These are phyloP conservation scores for Hymenoscyphus infarciens DNA, from an alignment of 2,329 filamentous ascomycete genomes.

Conservation along the genomic window DNA sequence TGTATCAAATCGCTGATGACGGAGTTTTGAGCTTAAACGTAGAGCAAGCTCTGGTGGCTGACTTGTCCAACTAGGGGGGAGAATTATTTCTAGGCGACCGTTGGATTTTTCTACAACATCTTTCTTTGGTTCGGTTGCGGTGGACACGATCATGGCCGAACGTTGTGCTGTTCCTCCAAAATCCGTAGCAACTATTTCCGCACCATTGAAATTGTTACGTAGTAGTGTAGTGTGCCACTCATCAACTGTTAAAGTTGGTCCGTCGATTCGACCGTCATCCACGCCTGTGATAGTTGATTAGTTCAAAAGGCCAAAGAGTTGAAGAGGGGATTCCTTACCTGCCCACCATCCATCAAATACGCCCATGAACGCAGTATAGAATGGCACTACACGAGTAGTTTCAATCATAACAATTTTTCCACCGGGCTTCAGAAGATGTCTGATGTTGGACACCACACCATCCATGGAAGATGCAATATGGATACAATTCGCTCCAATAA, in stretches of 20 bases:
- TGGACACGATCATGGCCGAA: conserved; percentile 6
- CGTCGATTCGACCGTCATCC: conserved; percentile 13
- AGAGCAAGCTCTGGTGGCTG: not conserved
- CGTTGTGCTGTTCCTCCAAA: conserved; percentile 4
- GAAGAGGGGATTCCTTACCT: conserved; percentile 4
- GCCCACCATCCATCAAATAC: conserved; percentile 13
- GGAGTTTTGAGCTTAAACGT: not conserved
- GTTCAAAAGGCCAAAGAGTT: not conserved
- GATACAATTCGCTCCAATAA: conserved; percentile 26
- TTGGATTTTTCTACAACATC: not conserved
- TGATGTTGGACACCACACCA: conserved; percentile 27
- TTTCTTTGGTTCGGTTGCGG: not conserved
- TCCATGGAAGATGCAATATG: conserved; percentile 26
- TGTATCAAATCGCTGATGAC: conserved; percentile 3
- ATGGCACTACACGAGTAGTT: conserved; percentile 6
- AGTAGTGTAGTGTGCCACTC: conserved; percentile 9
- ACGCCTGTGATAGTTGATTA: conserved; percentile 5
- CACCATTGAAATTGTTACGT: conserved; percentile 4
- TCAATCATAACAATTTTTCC: conserved; percentile 34
- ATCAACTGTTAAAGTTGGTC: conserved; percentile 11
- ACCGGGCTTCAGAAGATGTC: conserved; percentile 32
- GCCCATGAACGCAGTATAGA: conserved; percentile 2
- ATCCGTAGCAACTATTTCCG: conserved; percentile 10
- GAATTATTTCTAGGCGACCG: not conserved
- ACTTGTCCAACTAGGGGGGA: conserved; percentile 3